phyloP scores from a whole-genome alignment of 108 stramenopile species.

The Nitzschia sp. region DNA sequence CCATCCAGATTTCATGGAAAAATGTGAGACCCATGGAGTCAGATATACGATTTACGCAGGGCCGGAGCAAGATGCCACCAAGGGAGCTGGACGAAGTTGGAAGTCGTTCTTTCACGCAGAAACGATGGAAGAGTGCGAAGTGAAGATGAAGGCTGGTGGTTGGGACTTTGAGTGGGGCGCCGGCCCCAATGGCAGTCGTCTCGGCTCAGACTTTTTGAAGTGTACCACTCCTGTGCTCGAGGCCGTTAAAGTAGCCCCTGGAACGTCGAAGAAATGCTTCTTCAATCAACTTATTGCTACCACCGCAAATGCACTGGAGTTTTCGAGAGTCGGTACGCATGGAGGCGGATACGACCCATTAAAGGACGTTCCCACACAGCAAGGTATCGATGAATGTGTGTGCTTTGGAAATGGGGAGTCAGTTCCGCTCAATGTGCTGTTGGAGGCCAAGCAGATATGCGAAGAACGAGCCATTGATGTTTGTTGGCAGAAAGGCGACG shows the following conservation, averaged over 20 bases:
- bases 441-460: constrained; percentile 35
- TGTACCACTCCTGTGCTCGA: constrained; percentile 35
- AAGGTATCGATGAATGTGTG: constrained; percentile 34
- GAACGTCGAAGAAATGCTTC: constrained; percentile 33
- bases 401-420: constrained; percentile 31
- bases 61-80: constrained; percentile 24
- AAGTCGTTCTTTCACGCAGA: constrained; percentile 37
- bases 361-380: constrained; percentile 33
- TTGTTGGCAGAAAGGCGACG: constrained; percentile 36
- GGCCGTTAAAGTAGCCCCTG: constrained; percentile 27
- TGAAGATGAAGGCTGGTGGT: constrained; percentile 33
- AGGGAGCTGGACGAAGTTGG: constrained; percentile 31
- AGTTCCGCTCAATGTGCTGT: constrained; percentile 15
- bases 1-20: constrained; percentile 18
- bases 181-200: neutral
- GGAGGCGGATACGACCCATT: constrained; percentile 33
- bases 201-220: constrained; percentile 24
- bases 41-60: constrained; percentile 33
- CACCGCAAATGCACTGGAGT: constrained; percentile 35
- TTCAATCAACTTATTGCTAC: constrained; percentile 43
- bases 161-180: constrained; percentile 34
- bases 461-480: constrained; percentile 29
- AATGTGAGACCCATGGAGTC: constrained; percentile 32
- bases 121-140: constrained; percentile 32
- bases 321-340: constrained; percentile 18